Evolutionary conservation across 148 eudicot species (phyloP).

Genomic region (Arctostaphylos glauca): DNA sequence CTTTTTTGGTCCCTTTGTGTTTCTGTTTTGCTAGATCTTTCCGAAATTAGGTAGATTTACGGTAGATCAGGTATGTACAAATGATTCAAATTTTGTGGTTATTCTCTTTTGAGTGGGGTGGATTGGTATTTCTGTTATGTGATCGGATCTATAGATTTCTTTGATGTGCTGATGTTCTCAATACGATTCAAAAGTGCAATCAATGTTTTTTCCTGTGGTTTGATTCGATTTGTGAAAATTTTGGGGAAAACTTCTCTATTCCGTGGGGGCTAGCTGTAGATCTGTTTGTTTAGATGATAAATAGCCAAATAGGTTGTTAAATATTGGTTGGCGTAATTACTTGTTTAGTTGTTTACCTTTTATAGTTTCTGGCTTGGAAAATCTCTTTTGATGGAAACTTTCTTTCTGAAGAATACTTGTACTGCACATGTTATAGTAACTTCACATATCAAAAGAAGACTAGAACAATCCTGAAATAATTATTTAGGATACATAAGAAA

Average conservation of each 20-base stretch:
- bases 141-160: no score
- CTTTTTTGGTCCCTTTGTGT: neutral
- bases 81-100: neutral
- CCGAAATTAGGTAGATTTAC: slow-evolving; percentile 20
- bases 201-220: neutral
- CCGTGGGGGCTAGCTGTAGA: neutral
- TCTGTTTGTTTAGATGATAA: neutral
- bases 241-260: neutral
- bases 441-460: no score
- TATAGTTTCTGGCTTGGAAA: no score
- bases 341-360: neutral
- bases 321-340: no score
- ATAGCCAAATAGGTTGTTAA: no score
- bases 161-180: neutral
- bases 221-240: no score
- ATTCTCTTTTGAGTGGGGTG: neutral
- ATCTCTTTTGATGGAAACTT: no score
- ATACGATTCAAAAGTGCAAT: neutral
- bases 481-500: no score
- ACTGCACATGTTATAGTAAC: no score
- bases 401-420: no score
- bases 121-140: no score
- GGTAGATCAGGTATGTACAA: slow-evolving; percentile 21
- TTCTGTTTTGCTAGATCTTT: slow-evolving; percentile 31
- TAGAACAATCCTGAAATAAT: no score